Percentiles rank a stretch among this genome's conserved stretches.
Evolutionary conservation across 805 yeast genomes (phyloP).

Genomic region (Kodamaea jinghongensis): DNA sequence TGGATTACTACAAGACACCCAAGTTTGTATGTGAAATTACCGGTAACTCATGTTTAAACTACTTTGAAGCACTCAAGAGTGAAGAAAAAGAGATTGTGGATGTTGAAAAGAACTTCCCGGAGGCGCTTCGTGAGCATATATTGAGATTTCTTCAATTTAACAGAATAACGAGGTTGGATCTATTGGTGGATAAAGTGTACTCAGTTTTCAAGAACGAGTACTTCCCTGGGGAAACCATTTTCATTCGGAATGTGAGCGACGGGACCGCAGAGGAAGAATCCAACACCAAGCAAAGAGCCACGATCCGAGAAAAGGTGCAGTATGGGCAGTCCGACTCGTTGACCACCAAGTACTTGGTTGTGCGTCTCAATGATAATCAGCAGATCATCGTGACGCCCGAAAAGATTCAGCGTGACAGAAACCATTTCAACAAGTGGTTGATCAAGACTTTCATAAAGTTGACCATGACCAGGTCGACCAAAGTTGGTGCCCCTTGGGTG

Average conservation of each 20-base stretch:
- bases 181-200: slow-evolving; percentile 84
- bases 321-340: slow-evolving; percentile 49
- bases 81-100: slow-evolving; percentile 57
- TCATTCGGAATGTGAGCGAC: slow-evolving; percentile 38
- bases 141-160: slow-evolving; percentile 80
- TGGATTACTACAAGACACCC: slow-evolving; percentile 69
- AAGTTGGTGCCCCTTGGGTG: slow-evolving; percentile 95
- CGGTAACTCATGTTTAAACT: slow-evolving; percentile 88
- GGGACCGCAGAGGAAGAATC: not conserved
- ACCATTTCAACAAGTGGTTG: slow-evolving; percentile 83
- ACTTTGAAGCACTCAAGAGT: slow-evolving; percentile 79
- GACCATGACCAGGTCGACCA: slow-evolving; percentile 71
- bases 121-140: slow-evolving; percentile 89
- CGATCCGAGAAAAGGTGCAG: slow-evolving; percentile 82
- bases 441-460: slow-evolving; percentile 86
- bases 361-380: slow-evolving; percentile 48
- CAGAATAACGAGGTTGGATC: slow-evolving; percentile 76
- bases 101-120: slow-evolving; percentile 84
- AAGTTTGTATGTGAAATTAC: slow-evolving; percentile 95
- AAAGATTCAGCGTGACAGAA: slow-evolving; percentile 78
- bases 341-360: slow-evolving; percentile 65
- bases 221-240: slow-evolving; percentile 87
- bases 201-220: slow-evolving; percentile 72
- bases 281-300: slow-evolving; percentile 45
- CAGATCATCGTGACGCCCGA: slow-evolving; percentile 71